Conservation (phyloP, 257 asterid genomes). For the Orobanche coerulescens region DNA sequence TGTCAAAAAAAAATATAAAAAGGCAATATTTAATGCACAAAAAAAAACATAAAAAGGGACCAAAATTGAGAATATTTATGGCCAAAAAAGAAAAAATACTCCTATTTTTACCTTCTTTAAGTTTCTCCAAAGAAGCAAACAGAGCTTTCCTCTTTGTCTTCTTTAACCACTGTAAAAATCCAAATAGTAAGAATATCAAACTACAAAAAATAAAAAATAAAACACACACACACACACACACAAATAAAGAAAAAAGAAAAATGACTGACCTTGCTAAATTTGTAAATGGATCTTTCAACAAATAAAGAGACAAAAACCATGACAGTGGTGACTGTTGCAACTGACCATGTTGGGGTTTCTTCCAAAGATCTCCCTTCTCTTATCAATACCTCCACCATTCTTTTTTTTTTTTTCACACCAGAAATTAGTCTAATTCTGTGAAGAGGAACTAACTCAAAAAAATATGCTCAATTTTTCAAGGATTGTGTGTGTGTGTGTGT, state of each 20-base stretch:
- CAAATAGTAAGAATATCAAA: neutral
- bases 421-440: too few relatives aligned
- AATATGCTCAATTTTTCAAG: too few relatives aligned
- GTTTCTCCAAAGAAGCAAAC: conserved; percentile 71
- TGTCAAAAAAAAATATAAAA: neutral
- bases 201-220: neutral
- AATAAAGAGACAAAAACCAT: conserved; percentile 84
- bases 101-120: conserved; percentile 53
- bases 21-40: too few relatives aligned
- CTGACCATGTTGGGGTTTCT: conserved; percentile 96
- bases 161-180: conserved; percentile 64
- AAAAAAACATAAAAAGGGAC: too few relatives aligned
- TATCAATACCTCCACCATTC: conserved; percentile 40
- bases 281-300: conserved; percentile 71
- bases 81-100: neutral
- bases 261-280: conserved; percentile 66
- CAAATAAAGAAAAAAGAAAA: neutral
- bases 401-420: neutral
- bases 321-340: conserved; percentile 79
- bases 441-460: too few relatives aligned
- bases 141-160: conserved; percentile 81
- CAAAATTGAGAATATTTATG: too few relatives aligned
- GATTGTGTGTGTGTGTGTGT: too few relatives aligned
- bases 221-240: neutral
- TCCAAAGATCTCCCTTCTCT: conserved; percentile 82